These are phyloP conservation scores for Pichia sp. DNA, from an alignment of 1,139 yeast species.

Conservation along the genomic window DNA sequence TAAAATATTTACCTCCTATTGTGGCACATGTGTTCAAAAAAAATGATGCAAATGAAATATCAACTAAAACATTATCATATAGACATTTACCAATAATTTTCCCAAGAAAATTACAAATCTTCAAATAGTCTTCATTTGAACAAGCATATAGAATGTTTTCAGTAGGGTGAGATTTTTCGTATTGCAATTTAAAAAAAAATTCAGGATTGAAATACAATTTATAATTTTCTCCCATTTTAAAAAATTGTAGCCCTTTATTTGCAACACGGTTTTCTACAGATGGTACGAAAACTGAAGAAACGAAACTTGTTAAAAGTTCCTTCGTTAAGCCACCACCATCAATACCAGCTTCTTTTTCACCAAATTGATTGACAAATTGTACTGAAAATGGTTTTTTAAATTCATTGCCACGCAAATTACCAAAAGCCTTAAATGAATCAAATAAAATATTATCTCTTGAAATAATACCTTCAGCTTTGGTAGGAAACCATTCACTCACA, in stretches of 20 bases:
- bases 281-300: constrained; percentile 56
- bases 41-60: constrained; percentile 81
- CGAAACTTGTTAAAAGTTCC: constrained; percentile 74
- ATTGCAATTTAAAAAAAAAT: constrained; percentile 35
- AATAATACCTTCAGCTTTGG: constrained; percentile 44
- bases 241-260: constrained; percentile 37
- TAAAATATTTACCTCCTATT: constrained; percentile 38
- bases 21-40: constrained; percentile 48
- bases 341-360: constrained; percentile 73
- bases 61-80: constrained; percentile 78
- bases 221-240: constrained; percentile 51
- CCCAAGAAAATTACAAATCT: constrained; percentile 56
- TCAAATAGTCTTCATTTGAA: constrained; percentile 16
- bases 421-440: constrained; percentile 66
- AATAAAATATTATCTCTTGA: constrained; percentile 64
- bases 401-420: constrained; percentile 42
- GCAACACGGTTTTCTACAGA: constrained; percentile 23
- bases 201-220: constrained; percentile 72
- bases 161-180: constrained; percentile 19
- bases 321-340: constrained; percentile 98
- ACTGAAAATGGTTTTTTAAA: constrained; percentile 62
- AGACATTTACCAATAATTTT: constrained; percentile 82
- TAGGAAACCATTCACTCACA: constrained; percentile 17
- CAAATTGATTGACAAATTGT: constrained; percentile 64
- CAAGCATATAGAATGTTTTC: constrained; percentile 9